Base-by-base conservation (phyloP, 176 grass and related monocot species). In the Phragmites australis region DNA sequence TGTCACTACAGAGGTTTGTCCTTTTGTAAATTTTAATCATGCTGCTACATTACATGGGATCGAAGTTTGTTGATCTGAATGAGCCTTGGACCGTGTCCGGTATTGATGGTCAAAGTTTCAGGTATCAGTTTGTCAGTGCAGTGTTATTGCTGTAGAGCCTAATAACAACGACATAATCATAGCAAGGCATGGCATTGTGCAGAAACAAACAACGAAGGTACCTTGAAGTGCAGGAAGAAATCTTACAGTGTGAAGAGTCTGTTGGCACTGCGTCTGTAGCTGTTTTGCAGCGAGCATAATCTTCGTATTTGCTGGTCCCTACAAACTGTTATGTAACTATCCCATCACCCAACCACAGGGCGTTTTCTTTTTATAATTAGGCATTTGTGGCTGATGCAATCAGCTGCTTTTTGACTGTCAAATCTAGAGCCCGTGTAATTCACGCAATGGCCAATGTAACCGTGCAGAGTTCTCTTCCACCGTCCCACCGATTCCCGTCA, bases 211-310 rank as follows among this genome's bases (percentile, higher is more conserved):
- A 61, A 80, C 8, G n/a, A 30, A 74, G 37, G 53, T 26, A 60
- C 74, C 83, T 31, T 5, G 65, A 80, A 80, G 55, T 66, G 48
- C 74, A 83, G 66, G 81, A 79, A 41, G 69, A 72, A 74, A 74
- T 37, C 14, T 31, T 76, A 54, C 32, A 70, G 6, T 37, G 19
- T n/a, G 67, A 56, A 68, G 60, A 58, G 42, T 63, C 15, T 64
- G 54, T 82, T 82, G 72, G 79, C 45, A 19, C 53, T 70, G 21
- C 72, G n/a, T 46, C 72, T 71, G 55, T 52, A 63, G 79, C 54
- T 26, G 53, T 63, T 69, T 60, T 64, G 62, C 79, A 39, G 55
- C 8, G 43, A 71, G 58, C 68, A 74, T 67, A 56, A 68, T 30
- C 11, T 65, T 48, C 66, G 47, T 25, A 60, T 45, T 34, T 80